A percentile compares a stretch with the other conserved stretches of the same genome.
Evolutionary conservation across 352 stramenopile genomes (phyloP).

Genomic region (Phytophthora syringae): DNA sequence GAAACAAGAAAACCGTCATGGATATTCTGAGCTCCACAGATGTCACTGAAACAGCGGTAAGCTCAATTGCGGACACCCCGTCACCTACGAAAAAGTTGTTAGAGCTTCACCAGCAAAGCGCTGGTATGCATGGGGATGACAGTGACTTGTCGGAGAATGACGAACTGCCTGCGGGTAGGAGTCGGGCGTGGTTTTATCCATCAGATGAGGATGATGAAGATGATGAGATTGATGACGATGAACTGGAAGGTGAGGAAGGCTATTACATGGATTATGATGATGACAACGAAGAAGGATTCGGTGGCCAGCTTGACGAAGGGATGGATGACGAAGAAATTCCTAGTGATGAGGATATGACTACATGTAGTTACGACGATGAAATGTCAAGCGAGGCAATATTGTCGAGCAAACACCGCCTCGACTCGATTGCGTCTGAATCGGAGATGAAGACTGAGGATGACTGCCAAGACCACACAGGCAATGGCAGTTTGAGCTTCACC

Average conservation of each 20-base stretch:
- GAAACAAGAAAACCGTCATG: conserved; percentile 58
- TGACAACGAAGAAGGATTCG: conserved; percentile 45
- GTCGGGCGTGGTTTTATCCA: conserved; percentile 49
- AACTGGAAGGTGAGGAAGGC: conserved; percentile 59
- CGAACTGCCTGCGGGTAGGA: conserved; percentile 23
- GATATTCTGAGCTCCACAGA: conserved; percentile 40
- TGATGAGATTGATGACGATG: conserved; percentile 61
- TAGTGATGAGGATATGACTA: conserved; percentile 54
- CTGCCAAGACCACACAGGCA: neutral
- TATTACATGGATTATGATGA: conserved; percentile 69
- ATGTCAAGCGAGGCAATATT: conserved; percentile 10
- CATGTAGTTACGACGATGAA: conserved; percentile 14
- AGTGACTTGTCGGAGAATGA: conserved; percentile 64
- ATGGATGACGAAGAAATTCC: conserved; percentile 39
- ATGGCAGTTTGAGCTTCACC: neutral
- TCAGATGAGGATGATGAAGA: conserved; percentile 56
- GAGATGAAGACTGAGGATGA: conserved; percentile 35
- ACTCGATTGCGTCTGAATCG: conserved; percentile 44
- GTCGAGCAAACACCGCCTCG: conserved; percentile 37
- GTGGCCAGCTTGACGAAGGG: conserved; percentile 21
- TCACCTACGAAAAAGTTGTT: conserved; percentile 66
- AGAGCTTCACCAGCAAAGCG: conserved; percentile 47
- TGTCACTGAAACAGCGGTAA: conserved; percentile 5
- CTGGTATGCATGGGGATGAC: conserved; percentile 37
- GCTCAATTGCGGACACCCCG: conserved; percentile 5